Conservation (phyloP, 305 asterid species). For the Fraxinus baroniana region DNA sequence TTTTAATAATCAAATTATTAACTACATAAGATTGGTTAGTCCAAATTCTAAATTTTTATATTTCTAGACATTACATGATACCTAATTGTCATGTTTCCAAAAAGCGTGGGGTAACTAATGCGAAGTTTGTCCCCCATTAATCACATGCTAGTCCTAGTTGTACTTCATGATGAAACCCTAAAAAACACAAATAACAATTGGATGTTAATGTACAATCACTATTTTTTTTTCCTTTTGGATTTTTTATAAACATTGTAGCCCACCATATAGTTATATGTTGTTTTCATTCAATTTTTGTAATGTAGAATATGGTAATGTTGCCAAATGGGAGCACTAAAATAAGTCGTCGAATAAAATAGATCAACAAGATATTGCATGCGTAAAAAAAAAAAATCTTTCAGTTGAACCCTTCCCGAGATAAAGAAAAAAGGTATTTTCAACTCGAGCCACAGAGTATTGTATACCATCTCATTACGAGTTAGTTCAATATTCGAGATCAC, state of each 20-base stretch:
- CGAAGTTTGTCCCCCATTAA: conserved; percentile 2
- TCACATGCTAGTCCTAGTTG: neutral
- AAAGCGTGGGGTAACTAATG: neutral
- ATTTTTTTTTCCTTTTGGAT: neutral
- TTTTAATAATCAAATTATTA: neutral
- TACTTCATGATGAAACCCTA: conserved; percentile 9
- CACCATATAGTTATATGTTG: neutral
- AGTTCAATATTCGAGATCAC: neutral
- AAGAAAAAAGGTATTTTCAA: neutral
- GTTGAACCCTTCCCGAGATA: neutral
- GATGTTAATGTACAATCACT: neutral
- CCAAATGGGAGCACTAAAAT: neutral
- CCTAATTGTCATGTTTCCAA: conserved; percentile 3
- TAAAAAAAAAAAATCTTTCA: neutral
- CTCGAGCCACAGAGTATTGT: neutral
- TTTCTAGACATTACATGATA: neutral
- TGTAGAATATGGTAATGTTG: neutral
- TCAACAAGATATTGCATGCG: neutral
- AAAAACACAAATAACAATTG: neutral
- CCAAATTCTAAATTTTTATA: neutral
- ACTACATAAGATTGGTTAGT: neutral
- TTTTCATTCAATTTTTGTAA: neutral
- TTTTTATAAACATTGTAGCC: neutral
- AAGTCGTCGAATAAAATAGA: neutral
- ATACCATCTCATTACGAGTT: neutral